These are phyloP conservation scores for Colletotrichum truncatum DNA, from an alignment of 2,329 filamentous ascomycete genomes.

Conservation along the genomic window DNA sequence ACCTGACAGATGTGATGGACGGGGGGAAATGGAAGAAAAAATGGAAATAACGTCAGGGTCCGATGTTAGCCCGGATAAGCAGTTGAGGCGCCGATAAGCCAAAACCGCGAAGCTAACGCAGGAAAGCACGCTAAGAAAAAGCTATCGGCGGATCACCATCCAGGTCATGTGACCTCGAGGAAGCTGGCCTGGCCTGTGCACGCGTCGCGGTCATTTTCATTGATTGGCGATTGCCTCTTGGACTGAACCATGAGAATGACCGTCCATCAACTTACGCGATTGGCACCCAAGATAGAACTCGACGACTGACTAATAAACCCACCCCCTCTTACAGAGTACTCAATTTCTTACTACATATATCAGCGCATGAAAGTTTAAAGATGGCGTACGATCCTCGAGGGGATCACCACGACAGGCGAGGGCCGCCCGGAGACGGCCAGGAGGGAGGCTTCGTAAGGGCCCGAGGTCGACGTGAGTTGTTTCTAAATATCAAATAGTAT, in stretches of 20 bases:
- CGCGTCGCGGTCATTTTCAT: constrained; percentile 27
- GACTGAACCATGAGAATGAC: background rate
- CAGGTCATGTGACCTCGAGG: constrained; percentile 18
- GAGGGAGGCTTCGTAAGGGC: constrained; percentile 58
- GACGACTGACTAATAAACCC: background rate
- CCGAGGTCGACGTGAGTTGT: constrained; percentile 60
- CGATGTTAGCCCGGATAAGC: constrained; percentile 26
- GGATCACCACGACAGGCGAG: constrained; percentile 52
- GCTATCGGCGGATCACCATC: background rate
- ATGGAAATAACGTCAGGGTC: background rate
- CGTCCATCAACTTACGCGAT: background rate
- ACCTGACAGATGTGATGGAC: background rate
- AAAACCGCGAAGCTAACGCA: constrained; percentile 2
- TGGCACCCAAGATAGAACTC: background rate
- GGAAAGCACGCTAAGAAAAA: background rate
- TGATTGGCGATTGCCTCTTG: constrained; percentile 19
- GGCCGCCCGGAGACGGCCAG: constrained; percentile 47
- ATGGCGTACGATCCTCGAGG: constrained; percentile 66
- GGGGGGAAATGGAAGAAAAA: background rate
- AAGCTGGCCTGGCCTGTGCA: constrained; percentile 11
- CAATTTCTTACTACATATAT: background rate
- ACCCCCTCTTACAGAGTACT: background rate
- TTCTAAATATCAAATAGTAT: background rate
- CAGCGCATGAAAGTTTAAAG: constrained; percentile 31
- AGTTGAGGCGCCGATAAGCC: background rate